A percentile compares a stretch with the other conserved stretches of the same genome.
Conservation (phyloP, 2,329 filamentous ascomycete genomes). For the Fusarium coicis region DNA sequence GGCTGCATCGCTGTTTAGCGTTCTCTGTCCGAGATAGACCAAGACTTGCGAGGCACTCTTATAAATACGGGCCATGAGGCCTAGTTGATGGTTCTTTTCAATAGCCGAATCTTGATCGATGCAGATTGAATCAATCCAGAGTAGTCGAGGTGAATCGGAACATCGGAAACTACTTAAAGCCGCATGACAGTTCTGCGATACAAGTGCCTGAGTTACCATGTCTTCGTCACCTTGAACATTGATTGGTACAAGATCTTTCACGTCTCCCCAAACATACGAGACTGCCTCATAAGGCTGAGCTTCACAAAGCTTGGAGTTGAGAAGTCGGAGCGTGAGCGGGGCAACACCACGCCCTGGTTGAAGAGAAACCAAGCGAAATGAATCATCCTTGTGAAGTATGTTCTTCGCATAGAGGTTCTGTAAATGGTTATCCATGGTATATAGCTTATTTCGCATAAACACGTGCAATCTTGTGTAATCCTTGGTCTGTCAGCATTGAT, state of each 20-base stretch:
- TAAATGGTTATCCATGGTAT: background rate
- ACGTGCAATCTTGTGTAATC: rapidly evolving
- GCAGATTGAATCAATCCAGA: background rate
- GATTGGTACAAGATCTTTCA: background rate
- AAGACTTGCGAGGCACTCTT: background rate
- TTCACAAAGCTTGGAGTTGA: background rate
- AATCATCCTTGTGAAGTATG: background rate
- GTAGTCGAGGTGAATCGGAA: background rate
- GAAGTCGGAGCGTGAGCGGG: background rate
- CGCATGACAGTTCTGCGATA: background rate
- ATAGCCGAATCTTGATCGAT: background rate
- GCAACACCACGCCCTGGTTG: background rate
- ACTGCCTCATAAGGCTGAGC: background rate
- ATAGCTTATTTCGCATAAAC: rapidly evolving
- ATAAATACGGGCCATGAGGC: background rate
- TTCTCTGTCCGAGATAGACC: background rate
- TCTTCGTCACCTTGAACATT: background rate
- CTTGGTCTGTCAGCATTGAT: background rate
- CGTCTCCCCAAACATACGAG: background rate
- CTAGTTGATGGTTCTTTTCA: background rate
- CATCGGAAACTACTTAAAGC: background rate
- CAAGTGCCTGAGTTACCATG: background rate
- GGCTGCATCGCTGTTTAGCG: background rate
- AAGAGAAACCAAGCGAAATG: background rate
- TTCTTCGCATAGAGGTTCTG: background rate